phyloP scores from a whole-genome alignment of 2,329 filamentous ascomycete species.

The Fusarium denticulatum region DNA sequence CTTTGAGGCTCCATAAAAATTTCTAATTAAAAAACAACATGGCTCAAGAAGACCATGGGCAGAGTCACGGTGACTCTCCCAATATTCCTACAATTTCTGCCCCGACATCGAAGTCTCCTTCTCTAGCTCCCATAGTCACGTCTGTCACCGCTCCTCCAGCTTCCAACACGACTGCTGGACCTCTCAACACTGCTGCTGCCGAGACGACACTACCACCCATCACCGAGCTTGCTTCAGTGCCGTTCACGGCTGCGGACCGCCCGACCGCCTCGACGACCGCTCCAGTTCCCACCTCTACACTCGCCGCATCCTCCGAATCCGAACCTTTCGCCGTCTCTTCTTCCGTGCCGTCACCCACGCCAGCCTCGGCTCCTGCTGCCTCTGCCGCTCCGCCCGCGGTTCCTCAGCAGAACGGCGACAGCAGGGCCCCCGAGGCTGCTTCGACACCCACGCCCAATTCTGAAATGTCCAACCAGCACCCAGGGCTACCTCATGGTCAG shows the following conservation, averaged over 20 bases:
- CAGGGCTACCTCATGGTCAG: slow-evolving; percentile 45
- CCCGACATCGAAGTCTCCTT: slow-evolving; percentile 40
- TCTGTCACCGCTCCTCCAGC: slow-evolving; percentile 33
- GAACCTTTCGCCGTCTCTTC: slow-evolving; percentile 23
- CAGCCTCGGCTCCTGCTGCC: slow-evolving; percentile 31
- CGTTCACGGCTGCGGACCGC: slow-evolving; percentile 25
- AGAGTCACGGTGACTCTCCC: slow-evolving; percentile 45
- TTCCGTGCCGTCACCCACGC: slow-evolving; percentile 26
- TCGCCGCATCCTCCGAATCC: slow-evolving; percentile 25
- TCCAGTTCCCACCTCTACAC: slow-evolving; percentile 22
- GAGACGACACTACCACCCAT: slow-evolving; percentile 32
- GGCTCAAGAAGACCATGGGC: slow-evolving; percentile 47
- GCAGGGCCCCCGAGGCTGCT: slow-evolving; percentile 43
- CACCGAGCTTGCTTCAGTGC: slow-evolving; percentile 28
- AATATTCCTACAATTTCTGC: slow-evolving; percentile 41
- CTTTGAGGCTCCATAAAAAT: slow-evolving; percentile 51
- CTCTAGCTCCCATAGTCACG: slow-evolving; percentile 38
- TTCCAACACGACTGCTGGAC: slow-evolving; percentile 23
- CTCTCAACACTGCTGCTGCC: slow-evolving; percentile 23
- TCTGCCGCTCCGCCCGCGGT: slow-evolving; percentile 30
- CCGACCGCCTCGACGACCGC: slow-evolving; percentile 34
- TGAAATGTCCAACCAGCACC: slow-evolving; percentile 50
- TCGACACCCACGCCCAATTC: slow-evolving; percentile 32
- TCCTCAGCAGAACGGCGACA: slow-evolving; percentile 48
- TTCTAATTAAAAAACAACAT: slow-evolving; percentile 50